Base-by-base conservation (phyloP, 805 yeast genomes). In the Ogataea neopini region DNA sequence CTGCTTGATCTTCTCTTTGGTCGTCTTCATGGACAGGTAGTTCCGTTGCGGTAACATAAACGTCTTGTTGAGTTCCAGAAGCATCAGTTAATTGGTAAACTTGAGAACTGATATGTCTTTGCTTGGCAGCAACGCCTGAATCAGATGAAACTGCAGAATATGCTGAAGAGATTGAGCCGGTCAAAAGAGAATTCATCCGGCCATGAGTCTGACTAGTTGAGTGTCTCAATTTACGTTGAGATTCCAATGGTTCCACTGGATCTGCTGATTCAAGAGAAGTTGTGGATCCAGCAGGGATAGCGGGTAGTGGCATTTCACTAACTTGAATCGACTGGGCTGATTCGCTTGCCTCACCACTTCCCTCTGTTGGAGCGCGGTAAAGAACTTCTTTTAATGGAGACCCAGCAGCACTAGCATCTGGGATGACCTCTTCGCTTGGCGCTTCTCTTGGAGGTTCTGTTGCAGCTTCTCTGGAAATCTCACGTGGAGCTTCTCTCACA, bases 1-100 rank as follows among this genome's bases (percentile, higher is more conserved):
- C 14, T 34, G 4, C 11, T n/a, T 28, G 32, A n/a, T 20, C 38
- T 9, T 26, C 32, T 6, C 18, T 23, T 10, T 26, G 11, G 13
- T 40, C 40, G 15, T 37, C 44, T 13, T n/a, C 14, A 11, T 13
- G 18, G n/a, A 23, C 22, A 9, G 60, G 60, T 22, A 71, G 62
- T 45, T 71, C 73, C 0, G 71, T 60, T 0, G 75, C 75, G 1
- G 75, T 71, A 11, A 67, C 70, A 56, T 61, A 71, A 3, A 67
- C 63, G 28, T 70, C 74, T 6, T 52, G 49, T 18, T 58, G 62
- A 4, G 63, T 52, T 7, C 64, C 59, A 5, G 61, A 48, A 29
- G 59, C 56, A n/a, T 63, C 59, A 3, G 63, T 56, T 13, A 59
- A 38, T 23, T 51, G 55, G 34, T 64, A 60, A 13, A 59, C 48